A percentile compares a stretch with the other conserved stretches of the same genome.
phyloP scores from a whole-genome alignment of 2,329 filamentous ascomycete species.

The Paradendryphiella salina region DNA sequence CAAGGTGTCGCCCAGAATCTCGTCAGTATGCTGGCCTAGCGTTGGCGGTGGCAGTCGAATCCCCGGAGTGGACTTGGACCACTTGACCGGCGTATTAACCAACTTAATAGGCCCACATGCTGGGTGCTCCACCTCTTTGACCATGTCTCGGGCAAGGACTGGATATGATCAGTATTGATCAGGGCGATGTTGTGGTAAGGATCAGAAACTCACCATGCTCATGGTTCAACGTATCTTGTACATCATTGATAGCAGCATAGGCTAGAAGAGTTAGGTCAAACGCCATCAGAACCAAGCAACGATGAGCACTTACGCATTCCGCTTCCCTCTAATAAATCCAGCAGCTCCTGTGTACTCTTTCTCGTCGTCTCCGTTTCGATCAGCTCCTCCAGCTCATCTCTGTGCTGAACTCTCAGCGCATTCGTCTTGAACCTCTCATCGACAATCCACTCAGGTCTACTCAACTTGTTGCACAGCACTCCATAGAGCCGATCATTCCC shows the following conservation, averaged over 20 bases:
- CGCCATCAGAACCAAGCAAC: background rate
- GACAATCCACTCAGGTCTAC: constrained; percentile 60
- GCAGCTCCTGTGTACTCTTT: constrained; percentile 86
- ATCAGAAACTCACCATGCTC: constrained; percentile 66
- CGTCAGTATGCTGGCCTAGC: constrained; percentile 58
- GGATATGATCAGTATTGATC: constrained; percentile 10
- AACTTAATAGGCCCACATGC: constrained; percentile 83
- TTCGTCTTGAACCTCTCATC: constrained; percentile 64
- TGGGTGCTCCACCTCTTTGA: constrained; percentile 81
- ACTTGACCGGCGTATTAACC: constrained; percentile 94
- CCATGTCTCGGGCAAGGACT: constrained; percentile 80
- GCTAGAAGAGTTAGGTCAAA: constrained; percentile 45
- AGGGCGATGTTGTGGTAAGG: background rate
- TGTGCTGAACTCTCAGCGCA: constrained; percentile 65
- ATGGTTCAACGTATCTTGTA: constrained; percentile 81
- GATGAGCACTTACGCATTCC: constrained; percentile 67
- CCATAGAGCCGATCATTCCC: constrained; percentile 67
- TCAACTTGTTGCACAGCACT: constrained; percentile 61
- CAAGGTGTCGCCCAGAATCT: constrained; percentile 39
- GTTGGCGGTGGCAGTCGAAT: constrained; percentile 80
- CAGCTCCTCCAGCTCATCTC: constrained; percentile 73
- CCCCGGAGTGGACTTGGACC: constrained; percentile 76
- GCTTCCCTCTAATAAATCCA: constrained; percentile 81
- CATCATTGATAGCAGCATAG: constrained; percentile 91
- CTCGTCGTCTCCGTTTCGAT: constrained; percentile 76